These are phyloP conservation scores for Effrenium voratum DNA, from an alignment of 73 alveolate genomes.

Conservation along the genomic window DNA sequence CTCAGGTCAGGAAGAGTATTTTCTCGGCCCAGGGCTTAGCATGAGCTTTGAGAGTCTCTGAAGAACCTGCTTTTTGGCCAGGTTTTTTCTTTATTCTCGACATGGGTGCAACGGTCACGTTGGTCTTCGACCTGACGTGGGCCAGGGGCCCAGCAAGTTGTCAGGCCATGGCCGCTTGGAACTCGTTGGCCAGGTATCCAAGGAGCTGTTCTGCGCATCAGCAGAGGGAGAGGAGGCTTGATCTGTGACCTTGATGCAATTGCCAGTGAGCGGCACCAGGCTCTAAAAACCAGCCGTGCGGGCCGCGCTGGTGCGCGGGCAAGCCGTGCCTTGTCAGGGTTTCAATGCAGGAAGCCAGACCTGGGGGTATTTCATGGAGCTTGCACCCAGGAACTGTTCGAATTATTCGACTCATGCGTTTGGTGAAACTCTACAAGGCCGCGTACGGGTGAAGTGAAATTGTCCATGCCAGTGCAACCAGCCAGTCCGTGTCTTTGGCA, in stretches of 20 bases:
- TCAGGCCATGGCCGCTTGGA: background rate
- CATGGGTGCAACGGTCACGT: slow-evolving; percentile 52
- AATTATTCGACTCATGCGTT: slow-evolving; percentile 95
- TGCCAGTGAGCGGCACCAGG: too few relatives aligned
- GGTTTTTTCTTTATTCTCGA: slow-evolving; percentile 74
- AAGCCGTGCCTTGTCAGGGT: slow-evolving; percentile 6
- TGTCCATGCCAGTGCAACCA: too few relatives aligned
- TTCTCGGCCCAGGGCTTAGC: slow-evolving; percentile 22
- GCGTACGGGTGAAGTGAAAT: background rate
- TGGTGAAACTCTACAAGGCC: slow-evolving; percentile 96
- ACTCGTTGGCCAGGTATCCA: slow-evolving; percentile 25
- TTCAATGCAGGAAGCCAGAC: background rate
- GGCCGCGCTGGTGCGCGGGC: slow-evolving; percentile 79
- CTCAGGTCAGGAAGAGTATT: slow-evolving; percentile 67
- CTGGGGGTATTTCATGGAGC: background rate
- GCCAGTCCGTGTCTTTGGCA: background rate
- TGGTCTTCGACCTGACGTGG: slow-evolving; percentile 71
- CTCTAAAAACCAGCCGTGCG: slow-evolving; percentile 67
- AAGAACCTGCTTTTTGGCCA: background rate
- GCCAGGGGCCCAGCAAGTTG: background rate
- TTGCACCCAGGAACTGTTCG: slow-evolving; percentile 94
- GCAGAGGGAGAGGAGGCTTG: slow-evolving; percentile 70
- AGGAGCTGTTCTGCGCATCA: slow-evolving; percentile 61
- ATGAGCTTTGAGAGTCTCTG: background rate
- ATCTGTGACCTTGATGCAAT: background rate